Conservation (phyloP, 1,284 basidiomycete genomes). For the Leccinum pachyderme region DNA sequence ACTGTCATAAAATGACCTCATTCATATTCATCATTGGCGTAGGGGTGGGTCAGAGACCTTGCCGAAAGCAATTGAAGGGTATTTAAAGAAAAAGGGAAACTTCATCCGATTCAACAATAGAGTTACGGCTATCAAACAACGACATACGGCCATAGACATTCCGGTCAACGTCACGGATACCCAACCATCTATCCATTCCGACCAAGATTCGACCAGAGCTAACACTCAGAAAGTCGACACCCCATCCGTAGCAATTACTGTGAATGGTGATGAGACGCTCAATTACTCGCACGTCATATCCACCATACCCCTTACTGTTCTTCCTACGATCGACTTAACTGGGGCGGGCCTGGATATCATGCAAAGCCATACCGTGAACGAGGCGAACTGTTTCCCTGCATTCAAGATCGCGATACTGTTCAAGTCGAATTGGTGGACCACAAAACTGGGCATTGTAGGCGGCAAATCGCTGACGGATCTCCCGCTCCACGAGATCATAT, state of each 20-base stretch:
- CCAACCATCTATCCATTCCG: no score
- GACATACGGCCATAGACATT: not conserved
- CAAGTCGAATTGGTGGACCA: not conserved
- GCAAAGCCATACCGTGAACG: not conserved
- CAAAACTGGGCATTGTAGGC: slow-evolving; percentile 11
- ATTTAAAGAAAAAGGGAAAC: not conserved
- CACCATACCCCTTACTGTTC: not conserved
- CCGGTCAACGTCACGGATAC: not conserved
- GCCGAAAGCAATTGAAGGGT: slow-evolving; percentile 6
- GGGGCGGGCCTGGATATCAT: not conserved
- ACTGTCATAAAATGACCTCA: not conserved
- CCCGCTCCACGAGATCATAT: slow-evolving; percentile 19
- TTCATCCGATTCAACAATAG: slow-evolving; percentile 4
- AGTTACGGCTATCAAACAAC: slow-evolving; percentile 10
- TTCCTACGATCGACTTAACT: not conserved
- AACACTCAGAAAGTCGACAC: not conserved
- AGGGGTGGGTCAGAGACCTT: slow-evolving; percentile 15
- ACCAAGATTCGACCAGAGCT: not conserved
- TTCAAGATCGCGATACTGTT: not conserved
- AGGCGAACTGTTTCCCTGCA: not conserved
- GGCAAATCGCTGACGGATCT: slow-evolving; percentile 18
- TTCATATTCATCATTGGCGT: not conserved
- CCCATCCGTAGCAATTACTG: not conserved
- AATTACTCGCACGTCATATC: not conserved
- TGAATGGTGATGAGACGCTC: not conserved